Percentiles rank a stretch among this genome's conserved stretches.
phyloP scores from a whole-genome alignment of 768 basidiomycete genomes.

The Boletus vermiculosoides region DNA sequence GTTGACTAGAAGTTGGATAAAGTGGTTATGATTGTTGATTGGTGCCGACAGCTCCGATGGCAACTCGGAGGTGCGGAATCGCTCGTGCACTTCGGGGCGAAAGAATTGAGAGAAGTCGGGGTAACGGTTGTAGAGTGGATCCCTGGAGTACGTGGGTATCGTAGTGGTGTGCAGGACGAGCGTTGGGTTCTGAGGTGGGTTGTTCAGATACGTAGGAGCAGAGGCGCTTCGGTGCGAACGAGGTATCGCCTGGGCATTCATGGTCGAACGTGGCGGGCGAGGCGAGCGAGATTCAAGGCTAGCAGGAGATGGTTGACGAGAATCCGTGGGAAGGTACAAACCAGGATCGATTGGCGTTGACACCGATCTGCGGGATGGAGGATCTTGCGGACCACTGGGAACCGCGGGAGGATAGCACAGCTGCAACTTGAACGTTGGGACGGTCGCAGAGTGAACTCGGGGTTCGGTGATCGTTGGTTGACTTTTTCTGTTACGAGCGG shows the following conservation, averaged over 20 bases:
- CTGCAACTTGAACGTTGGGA: conserved; percentile 18
- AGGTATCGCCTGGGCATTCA: neutral
- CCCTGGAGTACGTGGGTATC: conserved; percentile 28
- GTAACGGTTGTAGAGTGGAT: conserved; percentile 32
- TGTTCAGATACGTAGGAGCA: neutral
- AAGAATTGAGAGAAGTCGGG: conserved; percentile 36
- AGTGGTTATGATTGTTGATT: neutral
- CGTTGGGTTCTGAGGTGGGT: neutral
- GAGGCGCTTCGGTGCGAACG: conserved; percentile 2
- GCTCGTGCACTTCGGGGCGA: conserved; percentile 15
- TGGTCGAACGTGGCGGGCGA: neutral
- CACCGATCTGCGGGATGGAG: neutral
- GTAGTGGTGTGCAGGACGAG: neutral
- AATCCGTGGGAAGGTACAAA: neutral
- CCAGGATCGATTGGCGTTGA: conserved; percentile 3
- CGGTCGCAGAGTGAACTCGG: neutral
- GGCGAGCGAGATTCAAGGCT: neutral
- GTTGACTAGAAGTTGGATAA: neutral
- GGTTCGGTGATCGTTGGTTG: neutral
- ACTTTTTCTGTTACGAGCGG: conserved; percentile 12
- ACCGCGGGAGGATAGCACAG: neutral
- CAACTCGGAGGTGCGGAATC: conserved; percentile 1
- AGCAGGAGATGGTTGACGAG: neutral
- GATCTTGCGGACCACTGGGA: neutral
- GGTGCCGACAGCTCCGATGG: neutral